phyloP scores from a whole-genome alignment of 2,329 filamentous ascomycete genomes.

The Sarocladium strictum region DNA sequence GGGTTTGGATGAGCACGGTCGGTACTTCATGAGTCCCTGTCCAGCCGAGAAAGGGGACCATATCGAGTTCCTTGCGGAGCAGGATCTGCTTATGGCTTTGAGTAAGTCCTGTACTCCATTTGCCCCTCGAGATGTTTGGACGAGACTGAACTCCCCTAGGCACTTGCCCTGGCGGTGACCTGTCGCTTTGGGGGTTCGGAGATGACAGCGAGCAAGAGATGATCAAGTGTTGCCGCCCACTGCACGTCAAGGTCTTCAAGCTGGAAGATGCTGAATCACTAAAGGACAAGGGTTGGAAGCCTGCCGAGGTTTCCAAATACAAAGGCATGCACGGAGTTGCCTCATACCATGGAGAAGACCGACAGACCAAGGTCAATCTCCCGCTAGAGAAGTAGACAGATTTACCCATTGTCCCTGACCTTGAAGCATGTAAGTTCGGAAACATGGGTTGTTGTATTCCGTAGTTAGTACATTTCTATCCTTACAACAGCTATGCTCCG shows the following conservation, averaged over 20 bases:
- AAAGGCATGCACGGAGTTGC: constrained; percentile 60
- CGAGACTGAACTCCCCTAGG: constrained; percentile 27
- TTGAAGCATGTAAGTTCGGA: not conserved
- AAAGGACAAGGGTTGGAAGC: constrained; percentile 52
- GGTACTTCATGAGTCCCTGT: constrained; percentile 69
- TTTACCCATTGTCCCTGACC: no score
- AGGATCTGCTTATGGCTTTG: constrained; percentile 60
- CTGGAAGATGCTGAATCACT: constrained; percentile 50
- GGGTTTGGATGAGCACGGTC: constrained; percentile 62
- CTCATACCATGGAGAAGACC: constrained; percentile 4
- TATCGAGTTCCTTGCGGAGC: constrained; percentile 76
- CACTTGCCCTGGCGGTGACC: constrained; percentile 75
- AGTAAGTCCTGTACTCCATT: constrained; percentile 33
- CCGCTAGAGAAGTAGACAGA: not conserved
- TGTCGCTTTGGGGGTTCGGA: constrained; percentile 78
- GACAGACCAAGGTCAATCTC: not conserved
- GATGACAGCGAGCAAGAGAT: constrained; percentile 62
- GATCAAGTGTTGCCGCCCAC: constrained; percentile 63
- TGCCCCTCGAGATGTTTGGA: no score
- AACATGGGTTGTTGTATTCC: constrained; percentile 1
- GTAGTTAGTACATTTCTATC: constrained; percentile 18
- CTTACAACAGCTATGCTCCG: constrained; percentile 20
- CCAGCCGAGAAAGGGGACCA: constrained; percentile 50
- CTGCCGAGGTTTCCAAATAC: constrained; percentile 55
- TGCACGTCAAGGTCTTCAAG: constrained; percentile 68